Evolutionary conservation across 352 stramenopile species (phyloP).

Genomic region (Globisporangium rhizosaccharum): DNA sequence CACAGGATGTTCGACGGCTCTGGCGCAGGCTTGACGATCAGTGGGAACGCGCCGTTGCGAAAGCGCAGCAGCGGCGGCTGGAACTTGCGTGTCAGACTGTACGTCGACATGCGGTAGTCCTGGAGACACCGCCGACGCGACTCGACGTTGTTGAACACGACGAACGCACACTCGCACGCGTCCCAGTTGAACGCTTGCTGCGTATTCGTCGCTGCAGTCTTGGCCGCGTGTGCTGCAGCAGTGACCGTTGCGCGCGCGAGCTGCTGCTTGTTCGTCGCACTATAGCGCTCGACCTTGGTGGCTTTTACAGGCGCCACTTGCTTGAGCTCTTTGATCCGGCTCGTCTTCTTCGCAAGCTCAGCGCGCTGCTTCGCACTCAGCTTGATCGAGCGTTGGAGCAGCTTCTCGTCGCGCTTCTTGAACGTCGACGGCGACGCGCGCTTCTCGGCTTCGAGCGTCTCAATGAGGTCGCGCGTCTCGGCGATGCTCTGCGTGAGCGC

Average conservation of each 20-base stretch:
- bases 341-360: conserved; percentile 44
- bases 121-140: conserved; percentile 61
- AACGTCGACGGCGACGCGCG: conserved; percentile 24
- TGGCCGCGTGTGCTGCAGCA: conserved; percentile 17
- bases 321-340: conserved; percentile 62
- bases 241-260: no score
- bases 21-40: conserved; percentile 50
- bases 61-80: conserved; percentile 62
- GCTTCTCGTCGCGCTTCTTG: conserved; percentile 39
- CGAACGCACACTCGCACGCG: conserved; percentile 74
- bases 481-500: conserved; percentile 51
- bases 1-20: conserved; percentile 86
- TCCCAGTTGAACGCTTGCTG: conserved; percentile 45
- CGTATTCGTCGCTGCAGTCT: conserved; percentile 22
- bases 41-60: conserved; percentile 31
- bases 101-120: conserved; percentile 63
- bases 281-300: conserved; percentile 6
- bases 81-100: conserved; percentile 32
- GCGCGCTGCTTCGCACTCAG: conserved; percentile 25
- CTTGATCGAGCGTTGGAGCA: conserved; percentile 27
- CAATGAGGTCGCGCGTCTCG: conserved; percentile 43
- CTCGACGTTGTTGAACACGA: conserved; percentile 87
- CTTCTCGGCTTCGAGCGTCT: conserved; percentile 52
- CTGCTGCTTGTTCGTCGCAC: conserved; percentile 1
- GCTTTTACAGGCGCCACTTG: conserved; percentile 7